Conservation (phyloP, 164 flowering plant species). For the Cinnamomum chago region DNA sequence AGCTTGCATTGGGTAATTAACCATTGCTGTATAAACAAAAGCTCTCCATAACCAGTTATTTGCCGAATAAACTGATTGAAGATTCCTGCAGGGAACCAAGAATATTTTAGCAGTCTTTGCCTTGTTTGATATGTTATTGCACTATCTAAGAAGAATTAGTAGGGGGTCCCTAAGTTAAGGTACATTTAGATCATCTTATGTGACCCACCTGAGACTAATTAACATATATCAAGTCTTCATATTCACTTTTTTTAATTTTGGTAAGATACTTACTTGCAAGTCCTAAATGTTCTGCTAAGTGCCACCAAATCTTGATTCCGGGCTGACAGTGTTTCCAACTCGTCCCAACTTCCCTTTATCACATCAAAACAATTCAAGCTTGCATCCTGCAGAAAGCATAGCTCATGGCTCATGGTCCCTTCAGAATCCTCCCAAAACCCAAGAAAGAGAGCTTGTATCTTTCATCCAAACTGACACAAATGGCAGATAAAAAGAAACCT, state of each 20-base stretch:
- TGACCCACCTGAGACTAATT: no score
- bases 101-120: not conserved
- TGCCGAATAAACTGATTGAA: constrained; percentile 32
- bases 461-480: not conserved
- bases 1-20: constrained; percentile 51
- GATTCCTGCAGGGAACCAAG: constrained; percentile 16
- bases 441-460: not conserved
- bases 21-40: constrained; percentile 55
- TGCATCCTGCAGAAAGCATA: constrained; percentile 31
- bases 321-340: constrained; percentile 32
- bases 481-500: not conserved
- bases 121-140: no score
- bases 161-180: no score
- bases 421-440: not conserved
- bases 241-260: not conserved
- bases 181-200: no score
- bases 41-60: constrained; percentile 46
- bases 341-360: constrained; percentile 55
- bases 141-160: no score
- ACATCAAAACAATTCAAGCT: constrained; percentile 53
- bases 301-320: constrained; percentile 28
- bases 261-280: constrained; percentile 44
- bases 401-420: not conserved
- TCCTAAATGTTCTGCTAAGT: constrained; percentile 39
- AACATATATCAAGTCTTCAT: not conserved